These are phyloP conservation scores for Boletus sp. DNA, from an alignment of 768 basidiomycete species.

Conservation along the genomic window DNA sequence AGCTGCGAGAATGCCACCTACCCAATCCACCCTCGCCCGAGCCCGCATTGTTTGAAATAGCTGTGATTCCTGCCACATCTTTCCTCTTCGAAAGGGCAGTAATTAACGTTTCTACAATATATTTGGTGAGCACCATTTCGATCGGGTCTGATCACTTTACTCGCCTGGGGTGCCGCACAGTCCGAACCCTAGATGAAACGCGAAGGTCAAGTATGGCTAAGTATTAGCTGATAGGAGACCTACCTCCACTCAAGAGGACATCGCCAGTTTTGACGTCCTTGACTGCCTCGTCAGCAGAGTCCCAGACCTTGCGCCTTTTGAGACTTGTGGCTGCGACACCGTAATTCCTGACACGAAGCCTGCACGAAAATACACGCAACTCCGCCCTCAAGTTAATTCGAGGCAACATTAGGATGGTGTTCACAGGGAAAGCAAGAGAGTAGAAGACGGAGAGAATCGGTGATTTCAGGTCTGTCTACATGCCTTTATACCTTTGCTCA, in stretches of 20 bases:
- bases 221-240: slow-evolving; percentile 30
- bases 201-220: not conserved
- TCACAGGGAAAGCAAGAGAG: not conserved
- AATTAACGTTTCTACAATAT: slow-evolving; percentile 66
- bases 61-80: slow-evolving; percentile 68
- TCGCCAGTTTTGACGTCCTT: slow-evolving; percentile 79
- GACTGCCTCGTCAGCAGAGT: slow-evolving; percentile 75
- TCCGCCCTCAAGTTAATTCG: slow-evolving; percentile 5
- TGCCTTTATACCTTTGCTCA: slow-evolving; percentile 11
- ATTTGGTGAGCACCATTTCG: not conserved
- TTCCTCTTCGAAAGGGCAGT: slow-evolving; percentile 67
- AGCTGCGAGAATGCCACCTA: slow-evolving; percentile 20
- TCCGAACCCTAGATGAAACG: slow-evolving; percentile 65
- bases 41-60: slow-evolving; percentile 84
- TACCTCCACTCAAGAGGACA: slow-evolving; percentile 75
- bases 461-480: not conserved
- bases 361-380: slow-evolving; percentile 1
- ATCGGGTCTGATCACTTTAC: slow-evolving; percentile 2
- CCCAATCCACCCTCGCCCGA: slow-evolving; percentile 66
- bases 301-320: slow-evolving; percentile 60
- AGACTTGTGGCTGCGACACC: slow-evolving; percentile 6
- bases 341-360: slow-evolving; percentile 1
- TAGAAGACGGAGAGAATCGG: not conserved
- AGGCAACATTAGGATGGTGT: slow-evolving; percentile 2
- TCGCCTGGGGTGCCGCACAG: slow-evolving; percentile 80